Evolutionary conservation across 2,329 filamentous ascomycete genomes (phyloP), one percentile per base, ranked within the genome.

Genomic region (Mycosphaerella arachidis): DNA sequence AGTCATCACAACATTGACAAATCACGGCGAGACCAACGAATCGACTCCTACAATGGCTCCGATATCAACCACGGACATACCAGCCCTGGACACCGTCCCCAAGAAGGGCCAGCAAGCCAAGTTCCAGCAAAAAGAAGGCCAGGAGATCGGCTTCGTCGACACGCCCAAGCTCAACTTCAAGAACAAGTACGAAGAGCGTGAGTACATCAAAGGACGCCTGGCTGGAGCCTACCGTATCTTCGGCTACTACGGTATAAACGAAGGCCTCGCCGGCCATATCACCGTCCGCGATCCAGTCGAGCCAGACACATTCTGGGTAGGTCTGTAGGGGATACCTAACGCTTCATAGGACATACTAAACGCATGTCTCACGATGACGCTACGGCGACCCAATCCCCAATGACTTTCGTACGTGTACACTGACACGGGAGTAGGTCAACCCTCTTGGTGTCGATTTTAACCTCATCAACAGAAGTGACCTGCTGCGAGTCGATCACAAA

Each of bases 401-500:
- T 24, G 24, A 24, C 24, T 24, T 24, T 24, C 24, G 24, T 24
- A 24, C 2, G 3, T 1, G 24, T 3, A 24, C 24, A 24, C 45
- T n/a, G 61, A 68, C 16, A 63, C 51, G 12, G 70, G 53, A 72
- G 24, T 24, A 24, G 24, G 69, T 75, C 43, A 76, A 76, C 43
- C 72, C 74, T 0, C 72, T 71, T 20, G 72, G 70, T 0, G 63
- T 71, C 2, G 69, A 74, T 27, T 78, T 77, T 58, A 68, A 67
- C 24, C 59, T 72, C 3, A 65, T 78, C 16, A 75, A 68, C 31
- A 70, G 68, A 10, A 71, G 67, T 3, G 76, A 79, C 58, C 67
- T 79, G 56, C 71, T 79, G 2, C 69, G 66, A 6, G 72, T 79
- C 1, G 68, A 76, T 48, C 68, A 74, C 18, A 48, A 73, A n/a